Conservation (phyloP, 225 moss, liverwort and hornwort genomes). For the Bryoerythrophyllum caledonicum region DNA sequence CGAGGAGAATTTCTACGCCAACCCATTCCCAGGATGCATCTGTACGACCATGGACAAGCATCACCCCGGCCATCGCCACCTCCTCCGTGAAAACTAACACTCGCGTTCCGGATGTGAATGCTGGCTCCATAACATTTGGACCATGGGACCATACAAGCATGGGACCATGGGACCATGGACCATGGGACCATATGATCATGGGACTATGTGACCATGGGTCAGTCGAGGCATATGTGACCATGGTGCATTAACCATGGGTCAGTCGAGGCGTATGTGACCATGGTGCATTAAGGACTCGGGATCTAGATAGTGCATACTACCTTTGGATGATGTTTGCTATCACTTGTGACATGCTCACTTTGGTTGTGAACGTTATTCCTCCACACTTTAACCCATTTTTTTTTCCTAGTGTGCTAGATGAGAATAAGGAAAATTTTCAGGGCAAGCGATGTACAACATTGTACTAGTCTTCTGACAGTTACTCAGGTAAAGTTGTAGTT, state of each 20-base stretch:
- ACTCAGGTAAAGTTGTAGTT: not conserved
- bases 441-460: not conserved
- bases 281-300: no score
- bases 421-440: not conserved
- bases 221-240: no score
- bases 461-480: not conserved
- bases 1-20: constrained; percentile 89
- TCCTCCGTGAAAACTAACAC: constrained; percentile 26
- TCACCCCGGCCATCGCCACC: constrained; percentile 26
- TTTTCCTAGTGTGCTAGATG: constrained; percentile 9
- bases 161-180: no score
- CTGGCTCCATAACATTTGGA: no score
- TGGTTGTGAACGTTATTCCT: not conserved
- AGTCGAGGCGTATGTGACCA: no score
- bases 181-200: no score
- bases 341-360: not conserved
- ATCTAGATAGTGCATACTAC: no score
- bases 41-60: constrained; percentile 33
- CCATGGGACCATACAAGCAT: no score
- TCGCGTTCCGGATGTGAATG: no score
- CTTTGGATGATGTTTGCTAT: not conserved
- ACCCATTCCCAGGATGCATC: constrained; percentile 83
- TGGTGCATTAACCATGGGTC: no score
- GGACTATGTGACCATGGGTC: no score
- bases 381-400: not conserved